These are phyloP conservation scores for Xylaria grammica DNA, from an alignment of 495 filamentous ascomycete species.

Conservation along the genomic window DNA sequence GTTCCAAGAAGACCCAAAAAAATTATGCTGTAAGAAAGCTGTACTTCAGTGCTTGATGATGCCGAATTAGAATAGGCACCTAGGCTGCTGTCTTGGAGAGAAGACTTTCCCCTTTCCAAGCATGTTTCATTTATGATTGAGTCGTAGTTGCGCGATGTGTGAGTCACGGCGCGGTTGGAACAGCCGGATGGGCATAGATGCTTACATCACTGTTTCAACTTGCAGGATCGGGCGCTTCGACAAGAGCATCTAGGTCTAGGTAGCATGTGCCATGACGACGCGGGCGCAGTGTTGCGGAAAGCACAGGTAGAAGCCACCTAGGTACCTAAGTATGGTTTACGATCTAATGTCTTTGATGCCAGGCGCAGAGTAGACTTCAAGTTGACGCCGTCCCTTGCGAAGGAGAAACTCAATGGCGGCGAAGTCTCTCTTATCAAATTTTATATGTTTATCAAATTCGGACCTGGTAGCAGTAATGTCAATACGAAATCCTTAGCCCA, in stretches of 20 bases:
- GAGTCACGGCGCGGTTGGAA: not conserved
- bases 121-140: not conserved
- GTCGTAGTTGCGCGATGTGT: slow-evolving; percentile 1
- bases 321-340: slow-evolving; percentile 29
- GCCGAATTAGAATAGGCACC: slow-evolving; percentile 6
- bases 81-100: slow-evolving; percentile 4
- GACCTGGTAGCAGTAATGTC: slow-evolving; percentile 51
- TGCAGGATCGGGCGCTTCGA: not conserved
- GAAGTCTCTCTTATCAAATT: slow-evolving; percentile 87
- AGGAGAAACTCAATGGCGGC: slow-evolving; percentile 84
- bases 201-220: not conserved
- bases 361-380: slow-evolving; percentile 82
- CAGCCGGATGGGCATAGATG: not conserved
- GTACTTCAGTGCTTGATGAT: slow-evolving; percentile 25
- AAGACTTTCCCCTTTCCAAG: slow-evolving; percentile 5
- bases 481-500: not conserved
- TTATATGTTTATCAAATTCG: slow-evolving; percentile 76
- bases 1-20: slow-evolving; percentile 32
- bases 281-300: not conserved
- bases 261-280: not conserved
- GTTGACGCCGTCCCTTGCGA: slow-evolving; percentile 80
- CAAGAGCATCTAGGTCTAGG: too few relatives aligned
- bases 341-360: slow-evolving; percentile 79
- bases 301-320: not conserved
- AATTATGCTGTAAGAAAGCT: slow-evolving; percentile 35